phyloP scores from a whole-genome alignment of 1,284 basidiomycete genomes.

The Ustilago tritici region DNA sequence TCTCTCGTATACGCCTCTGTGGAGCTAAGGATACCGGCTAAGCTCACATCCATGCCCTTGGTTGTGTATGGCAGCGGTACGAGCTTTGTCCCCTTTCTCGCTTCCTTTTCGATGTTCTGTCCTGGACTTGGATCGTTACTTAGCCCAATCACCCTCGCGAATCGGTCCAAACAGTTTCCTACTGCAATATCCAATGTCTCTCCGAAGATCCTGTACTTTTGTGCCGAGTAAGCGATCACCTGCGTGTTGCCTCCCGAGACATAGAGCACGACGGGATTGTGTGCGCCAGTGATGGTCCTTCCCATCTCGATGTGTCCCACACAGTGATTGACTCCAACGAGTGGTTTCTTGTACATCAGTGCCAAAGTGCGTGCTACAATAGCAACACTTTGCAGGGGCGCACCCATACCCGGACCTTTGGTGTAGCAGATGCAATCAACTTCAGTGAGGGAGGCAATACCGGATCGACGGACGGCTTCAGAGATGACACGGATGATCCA shows the following conservation, averaged over 20 bases:
- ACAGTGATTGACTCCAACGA: constrained; percentile 98
- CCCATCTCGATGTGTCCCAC: constrained; percentile 99
- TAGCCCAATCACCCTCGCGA: constrained; percentile 93
- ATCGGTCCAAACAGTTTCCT: constrained; percentile 97
- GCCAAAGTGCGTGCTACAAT: constrained; percentile 93
- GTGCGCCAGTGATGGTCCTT: constrained; percentile 90
- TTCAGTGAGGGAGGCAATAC: constrained; percentile 77
- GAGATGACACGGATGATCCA: constrained; percentile 88
- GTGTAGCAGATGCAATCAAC: constrained; percentile 97
- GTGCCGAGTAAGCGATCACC: constrained; percentile 93
- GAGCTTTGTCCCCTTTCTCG: constrained; percentile 82
- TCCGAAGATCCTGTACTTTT: constrained; percentile 98
- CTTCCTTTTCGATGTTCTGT: constrained; percentile 97
- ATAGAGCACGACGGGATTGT: constrained; percentile 96
- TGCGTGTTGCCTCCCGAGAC: constrained; percentile 99
- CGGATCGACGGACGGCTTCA: constrained; percentile 81
- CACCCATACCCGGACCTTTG: constrained; percentile 99
- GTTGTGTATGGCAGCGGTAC: constrained; percentile 92
- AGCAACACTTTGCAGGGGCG: constrained; percentile 92
- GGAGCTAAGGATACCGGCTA: constrained; percentile 91
- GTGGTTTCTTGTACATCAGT: constrained; percentile 86
- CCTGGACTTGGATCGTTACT: constrained; percentile 97
- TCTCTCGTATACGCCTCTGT: constrained; percentile 82
- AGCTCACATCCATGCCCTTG: constrained; percentile 97
- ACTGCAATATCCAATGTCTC: constrained; percentile 99